Base-by-base conservation (phyloP, 805 yeast species). In the Myxozyma mucilagina region DNA sequence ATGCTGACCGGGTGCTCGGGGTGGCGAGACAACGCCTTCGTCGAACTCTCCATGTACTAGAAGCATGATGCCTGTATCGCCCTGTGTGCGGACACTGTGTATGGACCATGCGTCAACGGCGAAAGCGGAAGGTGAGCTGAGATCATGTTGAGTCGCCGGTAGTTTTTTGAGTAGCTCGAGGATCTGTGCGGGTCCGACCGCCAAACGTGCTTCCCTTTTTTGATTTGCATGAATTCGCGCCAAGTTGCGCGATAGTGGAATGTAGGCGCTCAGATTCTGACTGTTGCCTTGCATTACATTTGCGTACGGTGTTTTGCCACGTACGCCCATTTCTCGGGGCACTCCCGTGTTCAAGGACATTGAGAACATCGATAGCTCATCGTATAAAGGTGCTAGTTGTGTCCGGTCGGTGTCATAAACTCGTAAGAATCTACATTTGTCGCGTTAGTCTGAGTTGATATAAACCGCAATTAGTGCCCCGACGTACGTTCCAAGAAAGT, bases 341-440 rank as follows among this genome's bases (percentile, higher is more conserved):
- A 87, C 87, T 0, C 85, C 76, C 0, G 89, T 78, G 74, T 90
- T 96, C 24, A 87, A 84, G 62, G 89, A 87, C 57, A 87, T 72
- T 0, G 97, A 91, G 69, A 94, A 93, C 71, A 87, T 89, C 0
- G 97, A 90, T 69, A 87, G 87, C 51, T 83, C 82, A 55, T 94
- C 90, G 72, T 94, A 94, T 35, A 94, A 77, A 47, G 82, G 80
- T 73, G 87, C 72, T 52, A 94, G 77, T 59, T 87, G 92, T 9
- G 79, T 69, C 61, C 99, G 78, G 70, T 89, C 85, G 5, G 81
- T 69, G 75, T 94, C 99, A 96, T 96, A 94, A 52, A 87, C 76
- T 56, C 85, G 84, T 60, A 89, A 77, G 73, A 82, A 94, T 66
- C 89, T 87, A 9, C 6, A 34, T 49, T 14, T 14, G 14, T 47